Evolutionary conservation across 768 basidiomycete species (phyloP), one percentile per base, ranked within the genome.

Genomic region (Tulasnella sp.): DNA sequence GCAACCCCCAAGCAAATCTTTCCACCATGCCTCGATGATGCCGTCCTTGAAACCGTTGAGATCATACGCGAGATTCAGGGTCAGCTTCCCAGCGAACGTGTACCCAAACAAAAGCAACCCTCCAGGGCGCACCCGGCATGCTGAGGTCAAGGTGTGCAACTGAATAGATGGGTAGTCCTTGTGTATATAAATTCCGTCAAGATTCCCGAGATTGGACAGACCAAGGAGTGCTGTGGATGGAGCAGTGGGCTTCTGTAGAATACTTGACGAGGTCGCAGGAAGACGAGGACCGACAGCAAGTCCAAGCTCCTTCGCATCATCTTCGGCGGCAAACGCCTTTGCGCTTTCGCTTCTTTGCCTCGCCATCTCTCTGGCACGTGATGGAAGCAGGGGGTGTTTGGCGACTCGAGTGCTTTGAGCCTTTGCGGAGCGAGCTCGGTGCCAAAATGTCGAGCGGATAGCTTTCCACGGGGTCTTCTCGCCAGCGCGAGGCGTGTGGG

Each of bases 71-170:
- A 95, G 86, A 81, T 91, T 93, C 46, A 95, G 83, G 92, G 92
- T 94, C 21, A 96, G 84, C 85, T 91, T 91, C 9, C 91, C 92
- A 31, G 87, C 90, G 81, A 92, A 93, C 0, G 92, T 93, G 84
- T 93, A 93, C 5, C 91, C 92, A 80, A 96, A 94, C n/a, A 96
- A 84, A 52, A 96, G 87, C 90, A 95, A 91, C 2, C 91, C 93
- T 14, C 93, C 91, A 0, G 89, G 83, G 3, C 94, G 90, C 83
- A 95, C 94, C 24, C 94, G 88, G 9, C 92, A 93, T 2, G 93
- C 94, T 1, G 94, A 94, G 34, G 93, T 95, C 44, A 95, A 86
- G 6, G 91, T 91, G 81, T 93, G 90, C 27, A 95, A 86, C 83
- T 88, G 84, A 80, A 94, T 85, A 3, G 84, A 81, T 24, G 89